Percentiles rank a stretch among this genome's conserved stretches.
phyloP scores from a whole-genome alignment of 208 protist genomes.

The Herpetomonas muscarum region DNA sequence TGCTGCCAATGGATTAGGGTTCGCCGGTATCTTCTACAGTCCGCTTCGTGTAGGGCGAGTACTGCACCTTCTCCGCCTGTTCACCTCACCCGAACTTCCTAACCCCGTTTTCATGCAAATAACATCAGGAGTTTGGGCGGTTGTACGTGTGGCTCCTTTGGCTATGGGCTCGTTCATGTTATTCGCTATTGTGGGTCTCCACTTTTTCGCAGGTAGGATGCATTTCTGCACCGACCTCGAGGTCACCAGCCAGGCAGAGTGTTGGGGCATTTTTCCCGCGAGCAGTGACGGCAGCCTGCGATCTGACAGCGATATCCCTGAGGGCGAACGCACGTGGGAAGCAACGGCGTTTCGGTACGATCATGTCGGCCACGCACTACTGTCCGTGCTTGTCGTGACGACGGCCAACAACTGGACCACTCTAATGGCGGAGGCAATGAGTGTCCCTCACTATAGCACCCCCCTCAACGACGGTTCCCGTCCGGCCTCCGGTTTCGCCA shows the following conservation, averaged over 20 bases:
- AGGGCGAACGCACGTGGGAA: conserved; percentile 16
- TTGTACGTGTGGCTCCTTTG: conserved; percentile 17
- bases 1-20: conserved; percentile 27
- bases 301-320: conserved; percentile 2
- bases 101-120: conserved; percentile 25
- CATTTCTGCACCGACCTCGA: conserved; percentile 35
- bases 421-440: conserved; percentile 54
- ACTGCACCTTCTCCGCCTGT: conserved; percentile 38
- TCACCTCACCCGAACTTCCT: conserved; percentile 31
- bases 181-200: conserved; percentile 43
- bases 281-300: conserved; percentile 5
- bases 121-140: conserved; percentile 14
- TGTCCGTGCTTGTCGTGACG: conserved; percentile 52
- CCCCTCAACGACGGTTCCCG: conserved; percentile 8
- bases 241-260: conserved; percentile 1
- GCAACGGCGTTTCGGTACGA: conserved; percentile 36
- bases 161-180: conserved; percentile 31
- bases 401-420: conserved; percentile 42
- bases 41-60: conserved; percentile 33
- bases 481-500: background rate
- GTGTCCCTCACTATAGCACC: conserved; percentile 5
- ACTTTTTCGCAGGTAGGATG: conserved; percentile 47
- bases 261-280: conserved; percentile 22
- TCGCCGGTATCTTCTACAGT: conserved; percentile 37
- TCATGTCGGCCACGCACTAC: conserved; percentile 44